phyloP scores from a whole-genome alignment of 768 basidiomycete species.

The Lactarius trivialis region DNA sequence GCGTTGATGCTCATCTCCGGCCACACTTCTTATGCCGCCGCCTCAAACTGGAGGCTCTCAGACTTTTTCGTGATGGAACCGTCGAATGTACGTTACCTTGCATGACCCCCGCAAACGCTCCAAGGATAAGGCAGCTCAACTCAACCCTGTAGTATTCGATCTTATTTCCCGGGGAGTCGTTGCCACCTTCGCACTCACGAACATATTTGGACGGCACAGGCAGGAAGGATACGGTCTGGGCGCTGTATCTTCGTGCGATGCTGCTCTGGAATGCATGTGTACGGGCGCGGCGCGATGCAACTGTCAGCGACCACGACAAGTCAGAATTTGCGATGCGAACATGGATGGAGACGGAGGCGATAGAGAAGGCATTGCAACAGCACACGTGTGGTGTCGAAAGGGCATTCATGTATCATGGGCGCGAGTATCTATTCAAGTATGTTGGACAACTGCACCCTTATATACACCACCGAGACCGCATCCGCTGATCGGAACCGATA shows the following conservation, averaged over 20 bases:
- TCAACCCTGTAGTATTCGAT: slow-evolving; percentile 47
- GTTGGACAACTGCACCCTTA: slow-evolving; percentile 25
- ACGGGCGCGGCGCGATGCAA: slow-evolving; percentile 44
- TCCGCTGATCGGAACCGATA: slow-evolving; percentile 18
- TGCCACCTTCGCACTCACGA: slow-evolving; percentile 32
- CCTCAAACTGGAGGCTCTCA: slow-evolving; percentile 30
- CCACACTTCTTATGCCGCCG: slow-evolving; percentile 52
- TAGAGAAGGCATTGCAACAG: slow-evolving; percentile 54
- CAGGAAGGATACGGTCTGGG: slow-evolving; percentile 64
- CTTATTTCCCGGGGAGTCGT: slow-evolving; percentile 70
- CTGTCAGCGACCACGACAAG: slow-evolving; percentile 42
- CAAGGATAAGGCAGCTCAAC: neutral
- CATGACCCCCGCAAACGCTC: neutral
- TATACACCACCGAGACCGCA: slow-evolving; percentile 1
- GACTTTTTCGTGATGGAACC: slow-evolving; percentile 58
- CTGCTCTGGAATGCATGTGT: slow-evolving; percentile 70
- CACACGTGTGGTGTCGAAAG: slow-evolving; percentile 66
- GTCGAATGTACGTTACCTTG: slow-evolving; percentile 49
- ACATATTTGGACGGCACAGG: slow-evolving; percentile 30
- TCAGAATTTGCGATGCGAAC: slow-evolving; percentile 58
- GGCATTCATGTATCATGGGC: slow-evolving; percentile 60
- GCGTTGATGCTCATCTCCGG: slow-evolving; percentile 57
- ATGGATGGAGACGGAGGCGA: slow-evolving; percentile 62
- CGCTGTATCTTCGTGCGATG: slow-evolving; percentile 62
- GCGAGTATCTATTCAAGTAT: slow-evolving; percentile 75